Conservation (phyloP, 2,329 filamentous ascomycete species). For the Botrytis hyacinthi region DNA sequence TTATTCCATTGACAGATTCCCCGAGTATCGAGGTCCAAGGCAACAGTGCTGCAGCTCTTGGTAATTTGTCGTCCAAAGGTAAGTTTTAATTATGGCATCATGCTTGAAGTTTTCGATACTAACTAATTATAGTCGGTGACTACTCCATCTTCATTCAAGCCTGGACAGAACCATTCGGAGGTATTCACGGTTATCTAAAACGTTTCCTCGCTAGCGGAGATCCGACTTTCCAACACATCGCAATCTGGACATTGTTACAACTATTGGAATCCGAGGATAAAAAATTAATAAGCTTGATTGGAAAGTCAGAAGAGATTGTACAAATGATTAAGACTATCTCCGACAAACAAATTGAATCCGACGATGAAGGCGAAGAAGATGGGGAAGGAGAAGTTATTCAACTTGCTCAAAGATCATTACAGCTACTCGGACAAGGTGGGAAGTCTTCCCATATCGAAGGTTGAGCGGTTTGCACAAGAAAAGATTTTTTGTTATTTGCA, state of each 20-base stretch:
- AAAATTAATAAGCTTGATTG: conserved; percentile 81
- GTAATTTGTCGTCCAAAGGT: conserved; percentile 97
- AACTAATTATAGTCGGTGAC: conserved; percentile 74
- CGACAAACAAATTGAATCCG: conserved; percentile 82
- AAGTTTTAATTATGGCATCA: conserved; percentile 35
- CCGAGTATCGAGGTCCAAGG: conserved; percentile 97
- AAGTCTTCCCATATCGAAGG: conserved; percentile 80
- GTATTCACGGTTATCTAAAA: conserved; percentile 91
- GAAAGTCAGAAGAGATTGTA: conserved; percentile 86
- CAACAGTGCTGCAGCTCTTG: conserved; percentile 92
- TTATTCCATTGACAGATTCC: conserved; percentile 93
- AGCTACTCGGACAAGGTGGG: conserved; percentile 75
- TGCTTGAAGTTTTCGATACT: conserved; percentile 25
- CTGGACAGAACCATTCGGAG: conserved; percentile 88
- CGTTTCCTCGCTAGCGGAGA: conserved; percentile 93
- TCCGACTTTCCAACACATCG: conserved; percentile 97
- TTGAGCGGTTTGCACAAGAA: conserved; percentile 42
- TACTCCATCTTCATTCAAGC: conserved; percentile 95
- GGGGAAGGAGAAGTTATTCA: conserved; percentile 92
- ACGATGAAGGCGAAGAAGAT: conserved; percentile 82
- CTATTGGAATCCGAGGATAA: conserved; percentile 93
- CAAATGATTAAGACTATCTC: conserved; percentile 89
- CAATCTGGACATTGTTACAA: conserved; percentile 95
- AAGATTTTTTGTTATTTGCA: conserved; percentile 38
- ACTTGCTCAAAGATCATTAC: conserved; percentile 84